phyloP scores from a whole-genome alignment of 495 filamentous ascomycete species.

The Aspergillus haitiensis region DNA sequence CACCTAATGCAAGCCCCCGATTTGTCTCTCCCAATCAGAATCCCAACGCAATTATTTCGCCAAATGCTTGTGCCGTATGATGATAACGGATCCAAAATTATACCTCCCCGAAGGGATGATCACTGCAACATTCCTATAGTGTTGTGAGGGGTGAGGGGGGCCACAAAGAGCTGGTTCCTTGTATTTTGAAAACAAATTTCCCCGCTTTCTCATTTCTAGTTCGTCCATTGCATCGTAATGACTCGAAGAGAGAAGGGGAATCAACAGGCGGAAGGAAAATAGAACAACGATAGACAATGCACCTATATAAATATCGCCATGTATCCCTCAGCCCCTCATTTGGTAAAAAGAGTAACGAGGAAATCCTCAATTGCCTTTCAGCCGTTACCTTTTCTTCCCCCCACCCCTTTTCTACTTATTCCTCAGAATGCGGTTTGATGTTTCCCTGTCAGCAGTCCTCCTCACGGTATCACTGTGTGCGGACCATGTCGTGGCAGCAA shows the following conservation, averaged over 20 bases:
- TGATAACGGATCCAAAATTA: background rate
- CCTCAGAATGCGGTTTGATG: conserved; percentile 32
- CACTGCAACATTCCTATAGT: conserved; percentile 5
- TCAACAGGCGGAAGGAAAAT: no score
- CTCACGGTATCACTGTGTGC: conserved; percentile 32
- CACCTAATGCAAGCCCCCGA: background rate
- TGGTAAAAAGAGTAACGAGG: background rate
- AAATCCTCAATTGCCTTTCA: background rate
- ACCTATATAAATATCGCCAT: background rate
- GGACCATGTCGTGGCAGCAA: conserved; percentile 28
- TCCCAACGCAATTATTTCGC: background rate
- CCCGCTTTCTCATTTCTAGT: background rate
- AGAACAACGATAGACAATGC: background rate
- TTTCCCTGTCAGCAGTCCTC: conserved; percentile 30
- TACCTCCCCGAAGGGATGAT: background rate
- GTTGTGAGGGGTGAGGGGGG: no score
- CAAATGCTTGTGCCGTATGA: background rate
- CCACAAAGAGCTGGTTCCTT: no score
- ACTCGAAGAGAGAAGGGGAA: no score
- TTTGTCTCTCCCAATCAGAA: background rate
- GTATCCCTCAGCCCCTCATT: background rate
- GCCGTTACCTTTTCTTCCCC: background rate
- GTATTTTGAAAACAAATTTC: background rate
- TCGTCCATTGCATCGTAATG: background rate
- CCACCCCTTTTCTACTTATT: no score